Evolutionary conservation across 2,329 filamentous ascomycete species (phyloP), one percentile per base, ranked within the genome.

Genomic region (Ophiocordyceps camponoti-leonardi): DNA sequence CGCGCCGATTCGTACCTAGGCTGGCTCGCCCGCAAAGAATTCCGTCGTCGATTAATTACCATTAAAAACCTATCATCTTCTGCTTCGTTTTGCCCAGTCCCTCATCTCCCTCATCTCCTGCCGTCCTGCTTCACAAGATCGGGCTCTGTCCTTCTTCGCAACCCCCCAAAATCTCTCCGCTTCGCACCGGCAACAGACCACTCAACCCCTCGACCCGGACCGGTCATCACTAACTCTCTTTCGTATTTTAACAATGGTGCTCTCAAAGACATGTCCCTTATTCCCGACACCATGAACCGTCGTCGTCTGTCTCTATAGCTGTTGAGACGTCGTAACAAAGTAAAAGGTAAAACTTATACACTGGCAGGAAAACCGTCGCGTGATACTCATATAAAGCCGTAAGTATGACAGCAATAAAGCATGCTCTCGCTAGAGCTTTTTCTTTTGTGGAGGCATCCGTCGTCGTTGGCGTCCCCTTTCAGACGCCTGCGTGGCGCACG

Each of bases 351-450:
- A 52, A 49, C 37, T 49, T 45, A 50, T 52, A 52, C 49, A 49
- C 42, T 44, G 46, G 44, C 50, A 44, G 48, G 42, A 41, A 46
- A 45, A 42, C 46, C 46, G 47, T 52, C 47, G 45, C 45, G 45
- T 44, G 49, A 48, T 54, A 56, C 47, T 50, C 51, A 58, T 60
- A 55, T 50, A 59, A 39, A 49, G 53, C 48, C 48, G 48, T 61
- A 62, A 59, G 46, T 50, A 57, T 61, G 50, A 57, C 51, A 54
- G 49, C 55, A 54, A 58, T 56, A 56, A 56, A 43, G 47, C 49
- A 60, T 61, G 54, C 53, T 58, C 51, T 42, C 51, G 37, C 46
- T 53, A 51, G 52, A 51, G 52, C 51, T 53, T 48, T 47, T 49
- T 28, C 30, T n/a, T 46, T 31, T 44, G 43, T 39, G 18, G 35